Base-by-base conservation (phyloP, 139 green algal genomes). In the Micractinium sp. region DNA sequence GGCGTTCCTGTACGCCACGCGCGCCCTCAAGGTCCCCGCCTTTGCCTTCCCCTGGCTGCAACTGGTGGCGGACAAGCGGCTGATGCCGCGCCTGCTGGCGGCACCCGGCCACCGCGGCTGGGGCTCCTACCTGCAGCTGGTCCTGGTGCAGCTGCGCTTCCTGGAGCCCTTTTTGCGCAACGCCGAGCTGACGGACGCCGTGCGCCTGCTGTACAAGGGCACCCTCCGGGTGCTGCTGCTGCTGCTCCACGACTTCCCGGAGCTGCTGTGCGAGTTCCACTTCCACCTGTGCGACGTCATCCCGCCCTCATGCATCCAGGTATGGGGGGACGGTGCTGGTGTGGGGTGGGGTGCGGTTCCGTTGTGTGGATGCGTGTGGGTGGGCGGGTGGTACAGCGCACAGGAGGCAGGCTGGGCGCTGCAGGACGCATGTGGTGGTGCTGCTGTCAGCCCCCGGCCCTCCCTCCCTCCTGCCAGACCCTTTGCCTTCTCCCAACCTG, bases 191-290 rank as follows among this genome's bases (percentile, higher is more conserved):
- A 96, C 89, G 2, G 94, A 97, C 5, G 92, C 94, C 27, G 89
- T 88, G n/a, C 93, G 97, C 76, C 90, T 98, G 90, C 93, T 99
- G 81, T 99, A 99, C 94, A 97, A 97, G 89, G 98, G 98, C 80
- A 97, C 96, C 33, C 92, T 99, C 88, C 94, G 98, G 25, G 93
- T 99, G 91, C 95, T 99, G 90, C 95, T 99, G 92, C 97, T 99
- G 81, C 94, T 99, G 86, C 94, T 99, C 92, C 98, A 99, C 88
- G 98, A 99, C 93, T 99, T 99, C 92, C 98, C 98, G 16, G 98
- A 99, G 95, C 99, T 99, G 93, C 95, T 99, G 86, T 99, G 97
- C 93, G 96, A 99, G 91, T 95, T 99, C 90, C 97, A 99, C 94
- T 96, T 98, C 87, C 92, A 93, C 88, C 96, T 99, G 41, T 99